phyloP scores from a whole-genome alignment of 225 moss, liverwort and hornwort species.

The Straminergon stramineum region DNA sequence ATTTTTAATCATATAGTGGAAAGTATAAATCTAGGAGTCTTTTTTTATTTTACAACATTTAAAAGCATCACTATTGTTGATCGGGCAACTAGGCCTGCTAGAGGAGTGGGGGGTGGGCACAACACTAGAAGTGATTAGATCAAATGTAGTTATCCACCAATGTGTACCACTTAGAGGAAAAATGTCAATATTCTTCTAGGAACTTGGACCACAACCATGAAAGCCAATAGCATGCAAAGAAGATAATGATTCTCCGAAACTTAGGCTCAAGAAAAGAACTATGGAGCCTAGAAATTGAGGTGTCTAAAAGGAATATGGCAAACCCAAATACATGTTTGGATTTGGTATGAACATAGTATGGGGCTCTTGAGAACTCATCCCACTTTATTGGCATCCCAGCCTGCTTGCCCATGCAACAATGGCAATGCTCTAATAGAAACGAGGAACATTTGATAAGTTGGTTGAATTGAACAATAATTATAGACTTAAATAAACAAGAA shows the following conservation, averaged over 20 bases:
- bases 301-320: too few relatives aligned
- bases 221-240: too few relatives aligned
- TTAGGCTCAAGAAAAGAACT: too few relatives aligned
- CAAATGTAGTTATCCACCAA: not conserved
- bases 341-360: too few relatives aligned
- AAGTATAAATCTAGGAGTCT: not conserved
- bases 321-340: too few relatives aligned
- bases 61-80: not conserved
- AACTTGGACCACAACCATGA: not conserved
- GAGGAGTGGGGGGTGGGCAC: too few relatives aligned
- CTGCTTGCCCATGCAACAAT: too few relatives aligned
- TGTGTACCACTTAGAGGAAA: accelerated
- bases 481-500: not conserved
- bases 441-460: not conserved
- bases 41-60: not conserved
- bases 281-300: too few relatives aligned
- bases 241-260: too few relatives aligned
- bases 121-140: accelerated
- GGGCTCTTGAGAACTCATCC: too few relatives aligned
- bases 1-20: not conserved
- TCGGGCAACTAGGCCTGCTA: not conserved
- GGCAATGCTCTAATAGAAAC: too few relatives aligned
- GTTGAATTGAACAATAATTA: not conserved
- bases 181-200: accelerated
- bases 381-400: accelerated